Percentiles rank a stretch among this genome's conserved stretches.
phyloP scores from a whole-genome alignment of 1,284 basidiomycete genomes.

The Pascua guehoae region DNA sequence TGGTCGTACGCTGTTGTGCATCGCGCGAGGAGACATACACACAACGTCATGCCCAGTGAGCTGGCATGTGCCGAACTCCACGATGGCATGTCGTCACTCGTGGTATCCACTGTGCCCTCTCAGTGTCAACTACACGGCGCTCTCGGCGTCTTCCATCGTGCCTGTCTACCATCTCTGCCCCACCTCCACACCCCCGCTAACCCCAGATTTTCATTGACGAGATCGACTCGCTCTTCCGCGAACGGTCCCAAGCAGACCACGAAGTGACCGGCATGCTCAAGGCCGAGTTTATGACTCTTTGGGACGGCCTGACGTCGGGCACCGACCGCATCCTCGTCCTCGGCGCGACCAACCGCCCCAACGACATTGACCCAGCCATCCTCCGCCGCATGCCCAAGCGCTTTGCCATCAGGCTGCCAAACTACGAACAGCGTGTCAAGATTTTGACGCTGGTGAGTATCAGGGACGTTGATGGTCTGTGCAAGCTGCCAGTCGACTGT shows the following conservation, averaged over 20 bases:
- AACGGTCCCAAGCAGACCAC: slow-evolving; percentile 81
- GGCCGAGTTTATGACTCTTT: slow-evolving; percentile 99
- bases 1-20: too few relatives aligned
- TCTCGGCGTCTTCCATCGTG: too few relatives aligned
- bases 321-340: slow-evolving; percentile 80
- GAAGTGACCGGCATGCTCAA: slow-evolving; percentile 99
- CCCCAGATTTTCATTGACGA: slow-evolving; percentile 70
- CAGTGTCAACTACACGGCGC: too few relatives aligned
- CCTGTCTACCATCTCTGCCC: not conserved
- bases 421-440: slow-evolving; percentile 73
- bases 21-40: too few relatives aligned
- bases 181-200: slow-evolving; percentile 1
- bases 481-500: too few relatives aligned
- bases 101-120: too few relatives aligned
- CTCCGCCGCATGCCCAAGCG: slow-evolving; percentile 95
- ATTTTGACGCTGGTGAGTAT: slow-evolving; percentile 75
- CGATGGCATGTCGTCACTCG: not conserved
- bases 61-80: not conserved
- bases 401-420: slow-evolving; percentile 84
- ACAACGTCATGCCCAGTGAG: too few relatives aligned
- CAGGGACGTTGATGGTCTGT: not conserved
- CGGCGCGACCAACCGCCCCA: slow-evolving; percentile 90
- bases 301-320: slow-evolving; percentile 92
- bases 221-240: slow-evolving; percentile 84
- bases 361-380: slow-evolving; percentile 85